phyloP scores from a whole-genome alignment of 345 rosid species.

The Camelina hispida region DNA sequence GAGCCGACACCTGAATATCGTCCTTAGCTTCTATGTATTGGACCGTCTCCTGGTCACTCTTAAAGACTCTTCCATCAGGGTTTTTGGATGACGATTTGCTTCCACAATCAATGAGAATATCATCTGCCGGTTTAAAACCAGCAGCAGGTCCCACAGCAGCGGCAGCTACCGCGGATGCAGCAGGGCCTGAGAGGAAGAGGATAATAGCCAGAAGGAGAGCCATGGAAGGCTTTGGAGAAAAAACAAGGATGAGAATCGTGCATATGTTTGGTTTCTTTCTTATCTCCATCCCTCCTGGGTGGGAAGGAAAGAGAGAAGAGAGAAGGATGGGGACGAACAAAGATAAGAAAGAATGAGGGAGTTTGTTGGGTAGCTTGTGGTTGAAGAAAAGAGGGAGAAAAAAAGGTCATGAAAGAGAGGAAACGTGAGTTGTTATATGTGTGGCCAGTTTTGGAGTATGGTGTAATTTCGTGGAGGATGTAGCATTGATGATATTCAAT shows the following conservation, averaged over 20 bases:
- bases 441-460: slow-evolving; percentile 35
- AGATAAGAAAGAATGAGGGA: slow-evolving; percentile 41
- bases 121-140: slow-evolving; percentile 56
- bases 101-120: slow-evolving; percentile 68
- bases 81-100: slow-evolving; percentile 47
- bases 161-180: slow-evolving; percentile 22
- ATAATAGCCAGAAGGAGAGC: slow-evolving; percentile 55
- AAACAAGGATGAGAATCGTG: slow-evolving; percentile 40
- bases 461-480: slow-evolving; percentile 41
- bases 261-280: slow-evolving; percentile 41
- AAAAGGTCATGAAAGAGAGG: slow-evolving; percentile 45
- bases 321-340: slow-evolving; percentile 35
- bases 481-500: slow-evolving; percentile 36
- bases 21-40: slow-evolving; percentile 54
- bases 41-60: slow-evolving; percentile 61
- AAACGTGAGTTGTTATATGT: slow-evolving; percentile 44
- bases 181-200: slow-evolving; percentile 40
- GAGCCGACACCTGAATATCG: slow-evolving; percentile 52
- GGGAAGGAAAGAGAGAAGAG: slow-evolving; percentile 49
- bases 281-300: slow-evolving; percentile 50
- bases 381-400: slow-evolving; percentile 47
- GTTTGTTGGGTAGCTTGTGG: slow-evolving; percentile 45
- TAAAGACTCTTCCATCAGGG: slow-evolving; percentile 68
- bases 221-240: slow-evolving; percentile 44
- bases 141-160: slow-evolving; percentile 30